Conservation (phyloP, 768 basidiomycete genomes). For the Russula emetica region DNA sequence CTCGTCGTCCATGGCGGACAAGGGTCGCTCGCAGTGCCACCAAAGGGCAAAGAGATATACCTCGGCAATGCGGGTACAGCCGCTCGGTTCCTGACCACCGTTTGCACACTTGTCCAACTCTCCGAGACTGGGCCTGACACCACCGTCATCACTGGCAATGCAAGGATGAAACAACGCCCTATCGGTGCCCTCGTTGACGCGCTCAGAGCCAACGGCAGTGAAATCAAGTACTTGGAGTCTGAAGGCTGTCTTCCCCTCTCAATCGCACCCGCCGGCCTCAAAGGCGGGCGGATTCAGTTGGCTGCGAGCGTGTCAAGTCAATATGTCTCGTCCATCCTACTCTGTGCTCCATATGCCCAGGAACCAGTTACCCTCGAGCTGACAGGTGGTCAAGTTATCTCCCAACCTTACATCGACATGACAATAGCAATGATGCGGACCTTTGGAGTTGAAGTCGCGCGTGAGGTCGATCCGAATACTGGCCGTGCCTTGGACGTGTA, state of each 20-base stretch:
- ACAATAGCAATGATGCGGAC: conserved; percentile 96
- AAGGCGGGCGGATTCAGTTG: conserved; percentile 77
- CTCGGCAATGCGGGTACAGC: conserved; percentile 98
- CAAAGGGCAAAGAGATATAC: conserved; percentile 82
- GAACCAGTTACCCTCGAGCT: conserved; percentile 85
- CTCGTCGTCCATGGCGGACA: conserved; percentile 86
- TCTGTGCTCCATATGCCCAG: conserved; percentile 90
- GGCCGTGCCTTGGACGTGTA: conserved; percentile 75
- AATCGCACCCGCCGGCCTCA: conserved; percentile 77
- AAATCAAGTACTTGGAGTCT: conserved; percentile 72
- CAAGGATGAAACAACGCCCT: conserved; percentile 98
- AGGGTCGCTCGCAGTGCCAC: conserved; percentile 73
- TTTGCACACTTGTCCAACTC: conserved; percentile 80
- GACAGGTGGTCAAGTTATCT: conserved; percentile 92
- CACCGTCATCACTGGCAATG: conserved; percentile 93
- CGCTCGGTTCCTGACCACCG: conserved; percentile 93
- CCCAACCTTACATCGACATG: conserved; percentile 99
- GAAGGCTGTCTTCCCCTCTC: conserved; percentile 84
- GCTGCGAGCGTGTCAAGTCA: conserved; percentile 95
- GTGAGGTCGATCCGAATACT: conserved; percentile 54
- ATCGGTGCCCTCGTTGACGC: conserved; percentile 94
- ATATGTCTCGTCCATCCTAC: conserved; percentile 95
- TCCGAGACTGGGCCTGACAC: conserved; percentile 39
- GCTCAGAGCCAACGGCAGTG: conserved; percentile 72
- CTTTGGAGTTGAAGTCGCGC: conserved; percentile 76